Base-by-base conservation (phyloP, 2,329 filamentous ascomycete species). In the Huntiella bhutanensis region DNA sequence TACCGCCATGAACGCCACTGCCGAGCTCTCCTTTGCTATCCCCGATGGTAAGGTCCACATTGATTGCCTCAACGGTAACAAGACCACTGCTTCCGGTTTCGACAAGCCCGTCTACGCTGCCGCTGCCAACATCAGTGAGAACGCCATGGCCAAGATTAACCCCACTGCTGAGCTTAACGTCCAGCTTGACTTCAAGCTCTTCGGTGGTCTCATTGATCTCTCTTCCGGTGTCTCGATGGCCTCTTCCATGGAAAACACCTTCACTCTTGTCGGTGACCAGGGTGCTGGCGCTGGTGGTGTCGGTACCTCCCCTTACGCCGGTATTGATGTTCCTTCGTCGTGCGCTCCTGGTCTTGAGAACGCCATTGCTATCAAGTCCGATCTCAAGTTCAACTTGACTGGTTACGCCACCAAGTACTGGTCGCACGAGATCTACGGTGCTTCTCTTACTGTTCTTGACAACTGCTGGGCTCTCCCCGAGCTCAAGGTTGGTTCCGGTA, bases 31-130 rank as follows among this genome's bases (percentile, higher is more conserved):
- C n/a, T 53, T 62, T 33, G 50, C 51, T 5, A 53, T 64, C 15
- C 55, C 55, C 10, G 54, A 59, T 28, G 62, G 59, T 39, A 62
- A 58, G 40, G 56, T 62, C 11, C 62, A 65, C 53, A 49, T 65
- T 15, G 62, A 65, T 50, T 56, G 63, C 17, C 50, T 63, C 22
- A 49, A 61, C 43, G 49, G 51, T 5, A 49, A 48, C 35, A 54
- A 55, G 41, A 58, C 58, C 5, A 46, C 45, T 2, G 57, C 56
- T 5, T 55, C 56, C 2, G 61, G 61, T 7, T 64, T 61, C 61
- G 54, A 53, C 8, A 41, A 47, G 19, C 62, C 62, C 17, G 50
- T 54, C n/a, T 62, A 63, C 52, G 56, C 53, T 38, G 57, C 58
- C 32, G 51, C 55, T 34, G 57, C 55, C 49, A 59, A 62, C 50